Conservation (phyloP, 163 green algal species). For the Chlamydomonas reinhardtii region DNA sequence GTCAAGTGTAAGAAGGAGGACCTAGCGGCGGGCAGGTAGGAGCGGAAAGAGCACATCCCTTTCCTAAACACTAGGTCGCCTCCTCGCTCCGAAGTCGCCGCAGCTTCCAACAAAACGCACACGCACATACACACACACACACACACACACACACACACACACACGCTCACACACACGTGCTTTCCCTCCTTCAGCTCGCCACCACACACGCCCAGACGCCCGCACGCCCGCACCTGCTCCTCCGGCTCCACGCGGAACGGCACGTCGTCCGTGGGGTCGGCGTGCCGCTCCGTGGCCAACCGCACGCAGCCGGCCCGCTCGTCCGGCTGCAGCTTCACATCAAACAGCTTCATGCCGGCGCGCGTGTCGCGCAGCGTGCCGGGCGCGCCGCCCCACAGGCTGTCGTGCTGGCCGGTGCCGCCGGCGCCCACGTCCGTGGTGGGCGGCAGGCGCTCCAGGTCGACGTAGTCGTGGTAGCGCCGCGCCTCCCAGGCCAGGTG, state of each 20-base stretch:
- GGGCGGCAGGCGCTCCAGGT: constrained; percentile 41
- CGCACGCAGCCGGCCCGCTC: neutral
- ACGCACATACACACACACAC: too few relatives aligned
- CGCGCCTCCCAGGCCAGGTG: constrained; percentile 55
- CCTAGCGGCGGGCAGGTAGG: too few relatives aligned
- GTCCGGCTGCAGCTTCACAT: constrained; percentile 11
- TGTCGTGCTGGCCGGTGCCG: constrained; percentile 16
- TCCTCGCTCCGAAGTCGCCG: too few relatives aligned
- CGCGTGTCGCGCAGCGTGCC: constrained; percentile 34
- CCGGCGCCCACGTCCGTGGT: constrained; percentile 37
- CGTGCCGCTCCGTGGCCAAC: constrained; percentile 20
- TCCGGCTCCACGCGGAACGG: constrained; percentile 53
- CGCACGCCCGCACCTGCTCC: constrained; percentile 3
- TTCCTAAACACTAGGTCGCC: too few relatives aligned
- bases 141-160: too few relatives aligned
- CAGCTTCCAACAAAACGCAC: too few relatives aligned
- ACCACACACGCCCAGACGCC: neutral
- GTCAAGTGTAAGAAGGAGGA: too few relatives aligned
- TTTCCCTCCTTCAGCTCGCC: too few relatives aligned
- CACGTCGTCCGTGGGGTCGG: constrained; percentile 1
- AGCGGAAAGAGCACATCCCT: too few relatives aligned
- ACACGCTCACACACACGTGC: too few relatives aligned
- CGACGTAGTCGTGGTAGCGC: constrained; percentile 54
- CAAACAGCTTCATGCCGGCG: constrained; percentile 3
- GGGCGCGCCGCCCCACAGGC: constrained; percentile 15